Evolutionary conservation across 805 yeast genomes (phyloP), one percentile per base, ranked within the genome.

Genomic region (Myxozyma neglecta): DNA sequence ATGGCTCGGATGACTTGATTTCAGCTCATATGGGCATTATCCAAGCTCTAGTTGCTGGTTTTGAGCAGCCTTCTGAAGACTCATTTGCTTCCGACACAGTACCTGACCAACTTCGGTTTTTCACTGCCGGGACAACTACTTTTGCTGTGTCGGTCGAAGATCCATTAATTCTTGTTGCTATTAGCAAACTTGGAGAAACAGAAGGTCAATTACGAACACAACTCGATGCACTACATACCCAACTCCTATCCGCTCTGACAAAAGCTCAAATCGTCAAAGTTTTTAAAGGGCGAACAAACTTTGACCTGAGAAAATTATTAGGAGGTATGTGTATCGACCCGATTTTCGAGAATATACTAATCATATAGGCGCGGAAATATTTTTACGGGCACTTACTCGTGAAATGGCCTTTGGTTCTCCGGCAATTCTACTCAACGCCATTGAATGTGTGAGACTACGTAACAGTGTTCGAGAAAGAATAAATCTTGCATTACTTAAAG

Each of bases 191-290:
- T 6, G 73, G 72, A 10, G 78, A 73, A 59, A 70, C 76, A 24
- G 77, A 71, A 56, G 56, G 59, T 32, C 80, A 65, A 39, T 69
- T 87, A 53, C 69, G 78, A 46, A 81, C 83, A 39, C 97, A 93
- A 69, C 76, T 93, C 52, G 87, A 85, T 54, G 80, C 87, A 20
- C 69, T 93, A 14, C 86, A 92, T 75, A 85, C 89, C 52, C 93
- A 89, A 72, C 72, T 93, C 6, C 72, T 93, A n/a, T 85, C 96
- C 0, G 88, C 94, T 0, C 75, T 94, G 44, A 88, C 96, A n/a
- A 85, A 87, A 70, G 87, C 90, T 1, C 89, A 88, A 65, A 84
- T 93, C 43, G 77, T 81, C 9, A 83, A 84, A 65, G 84, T 87
- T 40, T 92, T 89, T 71, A 77, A 80, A 55, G 82, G 83, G 63